Base-by-base conservation (phyloP, 441 rosid genomes). In the Melastoma candidum region DNA sequence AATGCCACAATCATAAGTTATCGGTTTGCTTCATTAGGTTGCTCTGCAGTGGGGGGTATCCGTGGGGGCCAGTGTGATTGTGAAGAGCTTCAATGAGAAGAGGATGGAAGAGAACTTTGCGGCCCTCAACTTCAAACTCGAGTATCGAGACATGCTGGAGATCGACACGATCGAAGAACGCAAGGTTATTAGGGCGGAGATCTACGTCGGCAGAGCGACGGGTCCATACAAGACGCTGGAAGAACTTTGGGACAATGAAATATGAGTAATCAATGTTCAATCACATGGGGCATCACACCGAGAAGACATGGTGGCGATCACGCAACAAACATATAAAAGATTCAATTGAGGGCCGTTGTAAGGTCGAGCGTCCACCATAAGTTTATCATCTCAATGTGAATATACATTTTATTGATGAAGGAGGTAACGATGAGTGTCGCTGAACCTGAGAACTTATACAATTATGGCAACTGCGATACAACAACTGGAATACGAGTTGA, bases 121-220 rank as follows among this genome's bases (percentile, higher is more conserved):
- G 44, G 74, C 93, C 7, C 51, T 79, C 32, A 50, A 78, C 48
- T 52, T 90, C 8, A 67, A 66, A 51, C 52, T 86, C 62, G 89
- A 81, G 36, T 76, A 68, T 17, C 60, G 64, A 58, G 95, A 90
- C 57, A 12, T 82, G 44, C 27, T 63, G 25, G 64, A 68, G 48
- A 82, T 90, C 49, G 92, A 81, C 46, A 58, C 63, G 9, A 49
- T 86, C 48, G 82, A 71, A 50, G 94, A 86, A 53, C 62, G 68
- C 78, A 90, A 84, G 79, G 71, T 82, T 56, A 65, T 84, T 84
- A 90, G 97, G 76, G 96, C 86, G 41, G 92, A 84, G 22, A 77
- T 73, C 48, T 75, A 70, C 48, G 82, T 80, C 52, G 85, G 85
- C 56, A 55, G 74, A 27, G 80, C 90, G 7, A 90, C 79, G 1